Evolutionary conservation across 2,329 filamentous ascomycete genomes (phyloP), one percentile per base, ranked within the genome.

Genomic region (Cryphonectria nitschkei): DNA sequence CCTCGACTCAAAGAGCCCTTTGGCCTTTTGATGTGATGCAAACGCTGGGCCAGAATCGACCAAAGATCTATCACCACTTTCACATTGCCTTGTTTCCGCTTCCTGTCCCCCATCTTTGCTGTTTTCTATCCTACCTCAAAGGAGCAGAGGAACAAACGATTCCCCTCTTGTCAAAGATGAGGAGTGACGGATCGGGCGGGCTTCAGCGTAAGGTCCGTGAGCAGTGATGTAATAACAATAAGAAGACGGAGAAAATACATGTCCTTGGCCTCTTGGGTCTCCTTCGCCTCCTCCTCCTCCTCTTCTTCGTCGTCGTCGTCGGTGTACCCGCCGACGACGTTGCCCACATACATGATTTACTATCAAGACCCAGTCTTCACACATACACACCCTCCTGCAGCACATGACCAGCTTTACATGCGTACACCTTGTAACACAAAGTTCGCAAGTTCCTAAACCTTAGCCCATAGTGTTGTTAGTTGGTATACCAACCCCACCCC

Each of bases 1-100:
- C 70, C 50, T 50, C 46, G 65, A 70, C 46, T 69, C 62, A 72
- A 72, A 72, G 70, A 70, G 70, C 65, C 61, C 54, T 41, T 65
- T 66, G 61, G 70, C 3, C 60, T 65, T 68, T 66, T 72, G 70
- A 70, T 72, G 65, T 43, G 54, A 32, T 58, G 58, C 58, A 34
- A 11, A 65, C 56, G 61, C 46, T 60, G 50, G 34, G 37, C 43
- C 63, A 50, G 46, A 54, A 39, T 46, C 61, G 65, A 52, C 61
- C 19, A 37, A 26, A 39, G 66, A 26, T 26, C 1, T 26, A 26
- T 68, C 62, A 54, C 64, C 60, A 52, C 46, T 67, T 61, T 46
- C 41, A 52, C 46, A 46, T 61, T 60, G 26, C 22, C 37, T 39
- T 60, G 22, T 46, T 37, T n/a, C 29, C 52, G 2, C 37, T 43